A percentile compares a stretch with the other conserved stretches of the same genome.
phyloP scores from a whole-genome alignment of 805 yeast species.

The Cyberlindnera euphorbiiphila region DNA sequence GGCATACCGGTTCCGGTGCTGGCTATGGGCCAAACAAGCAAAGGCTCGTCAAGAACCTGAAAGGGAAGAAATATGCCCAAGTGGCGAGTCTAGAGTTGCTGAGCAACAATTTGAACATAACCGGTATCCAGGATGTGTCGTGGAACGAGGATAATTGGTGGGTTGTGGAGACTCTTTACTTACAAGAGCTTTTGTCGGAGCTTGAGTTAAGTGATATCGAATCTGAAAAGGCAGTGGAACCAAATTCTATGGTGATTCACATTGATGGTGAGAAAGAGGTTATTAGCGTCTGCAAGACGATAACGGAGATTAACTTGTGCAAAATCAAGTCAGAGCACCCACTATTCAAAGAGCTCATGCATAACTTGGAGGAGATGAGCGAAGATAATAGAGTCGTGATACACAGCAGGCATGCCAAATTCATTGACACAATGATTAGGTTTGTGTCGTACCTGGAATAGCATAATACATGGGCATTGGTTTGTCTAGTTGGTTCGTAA shows the following conservation, averaged over 20 bases:
- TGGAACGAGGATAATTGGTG: slow-evolving; percentile 14
- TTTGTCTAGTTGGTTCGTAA: neutral
- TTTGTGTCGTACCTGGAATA: slow-evolving; percentile 5
- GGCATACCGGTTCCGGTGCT: slow-evolving; percentile 9
- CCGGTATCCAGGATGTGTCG: slow-evolving; percentile 7
- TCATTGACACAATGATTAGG: slow-evolving; percentile 12
- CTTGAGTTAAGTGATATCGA: slow-evolving; percentile 1
- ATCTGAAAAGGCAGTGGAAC: neutral
- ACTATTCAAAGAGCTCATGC: neutral
- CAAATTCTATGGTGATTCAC: neutral
- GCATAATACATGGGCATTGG: neutral
- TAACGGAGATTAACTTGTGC: neutral
- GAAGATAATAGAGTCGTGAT: neutral
- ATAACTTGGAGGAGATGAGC: neutral
- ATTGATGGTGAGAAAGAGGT: neutral
- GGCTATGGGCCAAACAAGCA: slow-evolving; percentile 15
- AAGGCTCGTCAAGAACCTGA: neutral
- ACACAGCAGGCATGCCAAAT: neutral
- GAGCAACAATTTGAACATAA: slow-evolving; percentile 11
- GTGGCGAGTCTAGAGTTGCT: slow-evolving; percentile 18
- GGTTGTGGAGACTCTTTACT: slow-evolving; percentile 14
- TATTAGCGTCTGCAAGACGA: neutral
- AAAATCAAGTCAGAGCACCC: neutral
- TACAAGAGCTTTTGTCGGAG: slow-evolving; percentile 6
- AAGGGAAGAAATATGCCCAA: slow-evolving; percentile 6